phyloP scores from a whole-genome alignment of 352 stramenopile genomes.

The Plasmopara muralis region DNA sequence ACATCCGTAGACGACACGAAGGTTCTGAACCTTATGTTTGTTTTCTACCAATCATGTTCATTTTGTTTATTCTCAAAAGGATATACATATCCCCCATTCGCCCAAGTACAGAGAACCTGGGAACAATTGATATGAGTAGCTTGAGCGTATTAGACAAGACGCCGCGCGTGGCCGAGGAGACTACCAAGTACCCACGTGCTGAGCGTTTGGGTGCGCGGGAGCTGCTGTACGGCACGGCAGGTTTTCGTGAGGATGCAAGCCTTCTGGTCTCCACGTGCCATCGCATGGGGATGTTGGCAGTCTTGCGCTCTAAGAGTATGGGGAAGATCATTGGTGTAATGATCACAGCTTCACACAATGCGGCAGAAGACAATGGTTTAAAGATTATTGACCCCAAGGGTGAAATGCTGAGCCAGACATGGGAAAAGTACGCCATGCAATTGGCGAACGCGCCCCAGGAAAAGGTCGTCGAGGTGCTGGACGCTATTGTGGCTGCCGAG shows the following conservation, averaged over 20 bases:
- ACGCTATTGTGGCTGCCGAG: slow-evolving; percentile 58
- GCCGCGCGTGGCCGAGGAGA: slow-evolving; percentile 73
- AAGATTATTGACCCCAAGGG: slow-evolving; percentile 93
- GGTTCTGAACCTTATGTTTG: background rate
- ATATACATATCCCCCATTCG: background rate
- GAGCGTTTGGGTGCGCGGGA: slow-evolving; percentile 34
- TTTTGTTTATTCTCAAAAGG: background rate
- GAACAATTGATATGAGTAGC: slow-evolving; percentile 24
- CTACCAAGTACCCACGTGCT: slow-evolving; percentile 57
- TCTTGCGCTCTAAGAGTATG: slow-evolving; percentile 70
- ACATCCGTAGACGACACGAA: background rate
- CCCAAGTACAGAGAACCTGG: slow-evolving; percentile 9
- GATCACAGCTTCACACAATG: slow-evolving; percentile 94
- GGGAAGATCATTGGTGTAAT: slow-evolving; percentile 88
- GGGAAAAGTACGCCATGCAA: slow-evolving; percentile 85
- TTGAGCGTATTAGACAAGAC: slow-evolving; percentile 70
- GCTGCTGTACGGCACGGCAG: slow-evolving; percentile 90
- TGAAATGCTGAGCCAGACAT: slow-evolving; percentile 88
- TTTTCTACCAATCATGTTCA: background rate
- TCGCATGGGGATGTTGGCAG: slow-evolving; percentile 87
- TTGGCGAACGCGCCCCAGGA: slow-evolving; percentile 74
- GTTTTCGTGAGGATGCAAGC: slow-evolving; percentile 90
- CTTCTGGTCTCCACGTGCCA: slow-evolving; percentile 89
- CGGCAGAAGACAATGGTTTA: slow-evolving; percentile 87
- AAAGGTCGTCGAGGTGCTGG: slow-evolving; percentile 80